Percentiles rank a stretch among this genome's conserved stretches.
Evolutionary conservation across 495 filamentous ascomycete species (phyloP).

Genomic region (Aspergillus haitiensis): DNA sequence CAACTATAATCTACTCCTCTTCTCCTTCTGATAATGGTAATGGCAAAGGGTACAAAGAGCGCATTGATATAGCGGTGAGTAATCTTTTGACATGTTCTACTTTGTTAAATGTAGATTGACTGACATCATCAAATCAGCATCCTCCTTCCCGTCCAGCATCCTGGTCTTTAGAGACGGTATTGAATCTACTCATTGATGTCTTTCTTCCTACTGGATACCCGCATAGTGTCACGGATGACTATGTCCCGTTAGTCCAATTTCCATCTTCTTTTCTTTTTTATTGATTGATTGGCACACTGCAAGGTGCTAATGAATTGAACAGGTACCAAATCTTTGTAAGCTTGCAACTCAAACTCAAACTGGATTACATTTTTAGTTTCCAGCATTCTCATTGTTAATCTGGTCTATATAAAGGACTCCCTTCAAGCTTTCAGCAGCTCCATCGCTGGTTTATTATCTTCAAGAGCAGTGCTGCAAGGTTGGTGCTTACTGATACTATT

Average conservation of each 20-base stretch:
- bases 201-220: conserved; percentile 96
- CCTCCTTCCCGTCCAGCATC: conserved; percentile 23
- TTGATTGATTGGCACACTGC: conserved; percentile 13
- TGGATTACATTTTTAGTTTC: no score
- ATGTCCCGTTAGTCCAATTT: conserved; percentile 63
- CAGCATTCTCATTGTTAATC: no score
- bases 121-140: conserved; percentile 18
- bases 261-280: conserved; percentile 17
- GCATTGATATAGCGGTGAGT: conserved; percentile 42
- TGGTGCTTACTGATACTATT: conserved; percentile 8
- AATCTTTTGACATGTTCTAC: background rate
- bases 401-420: conserved; percentile 64
- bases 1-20: conserved; percentile 41
- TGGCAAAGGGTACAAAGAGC: conserved; percentile 14
- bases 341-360: background rate
- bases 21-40: conserved; percentile 2
- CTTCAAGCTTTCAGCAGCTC: conserved; percentile 94
- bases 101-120: background rate
- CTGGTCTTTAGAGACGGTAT: conserved; percentile 37
- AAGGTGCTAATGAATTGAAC: conserved; percentile 7
- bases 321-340: conserved; percentile 71
- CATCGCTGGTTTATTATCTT: conserved; percentile 84
- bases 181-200: conserved; percentile 42
- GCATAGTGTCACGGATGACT: conserved; percentile 85
- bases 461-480: conserved; percentile 87